Percentiles rank a stretch among this genome's conserved stretches.
These are phyloP conservation scores for Leishmania arabica DNA, from an alignment of 208 protist species.

Conservation along the genomic window DNA sequence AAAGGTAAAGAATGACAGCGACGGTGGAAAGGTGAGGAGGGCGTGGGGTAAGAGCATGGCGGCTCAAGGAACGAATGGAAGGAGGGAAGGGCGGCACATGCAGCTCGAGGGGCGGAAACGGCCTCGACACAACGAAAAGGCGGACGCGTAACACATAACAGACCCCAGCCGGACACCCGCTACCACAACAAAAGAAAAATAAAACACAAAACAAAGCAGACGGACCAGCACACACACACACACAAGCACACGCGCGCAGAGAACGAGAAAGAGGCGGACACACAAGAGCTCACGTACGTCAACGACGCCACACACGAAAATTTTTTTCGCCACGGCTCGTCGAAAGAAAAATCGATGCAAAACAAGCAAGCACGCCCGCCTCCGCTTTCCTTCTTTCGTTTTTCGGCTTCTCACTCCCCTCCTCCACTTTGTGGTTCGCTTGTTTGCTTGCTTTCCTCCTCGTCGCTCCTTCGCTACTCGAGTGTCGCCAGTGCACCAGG, in stretches of 20 bases:
- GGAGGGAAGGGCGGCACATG: background rate
- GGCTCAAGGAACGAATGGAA: background rate
- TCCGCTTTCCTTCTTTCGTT: background rate
- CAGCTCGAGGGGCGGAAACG: background rate
- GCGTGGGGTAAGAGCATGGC: background rate
- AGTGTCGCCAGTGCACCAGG: conserved; percentile 64
- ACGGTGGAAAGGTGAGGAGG: background rate
- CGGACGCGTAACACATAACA: too few species aligned
- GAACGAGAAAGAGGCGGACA: background rate
- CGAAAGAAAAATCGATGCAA: background rate
- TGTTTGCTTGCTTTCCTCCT: background rate
- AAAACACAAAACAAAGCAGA: background rate
- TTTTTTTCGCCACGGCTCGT: background rate
- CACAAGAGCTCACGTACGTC: background rate
- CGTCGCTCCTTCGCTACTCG: conserved; percentile 19
- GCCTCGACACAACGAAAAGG: too few species aligned
- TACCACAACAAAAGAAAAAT: background rate
- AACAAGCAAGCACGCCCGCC: background rate
- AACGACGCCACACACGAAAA: background rate
- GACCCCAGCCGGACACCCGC: background rate
- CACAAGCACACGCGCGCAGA: too few species aligned
- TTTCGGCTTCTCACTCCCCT: background rate
- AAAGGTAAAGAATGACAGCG: background rate
- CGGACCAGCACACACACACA: background rate
- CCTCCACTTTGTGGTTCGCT: background rate